Conservation (phyloP, 257 asterid genomes). For the Solanum pennellii region DNA sequence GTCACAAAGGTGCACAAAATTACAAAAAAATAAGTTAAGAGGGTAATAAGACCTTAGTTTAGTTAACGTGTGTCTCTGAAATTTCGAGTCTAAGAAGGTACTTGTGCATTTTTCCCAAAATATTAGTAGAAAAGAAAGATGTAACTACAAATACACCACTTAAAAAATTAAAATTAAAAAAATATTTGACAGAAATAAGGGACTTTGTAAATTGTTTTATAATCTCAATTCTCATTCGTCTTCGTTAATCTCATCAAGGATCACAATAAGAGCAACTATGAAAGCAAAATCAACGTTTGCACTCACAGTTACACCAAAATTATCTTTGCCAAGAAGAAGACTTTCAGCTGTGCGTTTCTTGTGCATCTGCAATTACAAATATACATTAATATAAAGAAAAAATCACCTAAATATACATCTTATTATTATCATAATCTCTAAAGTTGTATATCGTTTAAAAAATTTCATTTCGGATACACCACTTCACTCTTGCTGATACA, state of each 20-base stretch:
- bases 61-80: too few species aligned
- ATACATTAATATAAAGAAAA: too few species aligned
- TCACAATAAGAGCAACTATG: slow-evolving; percentile 55
- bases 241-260: slow-evolving; percentile 65
- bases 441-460: too few species aligned
- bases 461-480: too few species aligned
- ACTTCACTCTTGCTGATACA: too few species aligned
- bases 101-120: too few species aligned
- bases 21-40: too few species aligned
- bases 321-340: slow-evolving; percentile 50
- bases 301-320: slow-evolving; percentile 56
- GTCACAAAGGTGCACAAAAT: too few species aligned
- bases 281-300: slow-evolving; percentile 83
- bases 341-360: slow-evolving; percentile 46
- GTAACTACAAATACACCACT: neutral
- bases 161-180: neutral
- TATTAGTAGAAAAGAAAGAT: neutral
- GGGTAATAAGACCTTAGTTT: too few species aligned
- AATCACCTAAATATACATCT: too few species aligned
- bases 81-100: too few species aligned
- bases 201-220: neutral
- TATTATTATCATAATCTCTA: too few species aligned
- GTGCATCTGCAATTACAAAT: slow-evolving; percentile 35
- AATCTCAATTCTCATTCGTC: slow-evolving; percentile 17
- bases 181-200: neutral